Evolutionary conservation across 305 asterid species (phyloP), one percentile per base, ranked within the genome.

Genomic region (Solanum hybrid): DNA sequence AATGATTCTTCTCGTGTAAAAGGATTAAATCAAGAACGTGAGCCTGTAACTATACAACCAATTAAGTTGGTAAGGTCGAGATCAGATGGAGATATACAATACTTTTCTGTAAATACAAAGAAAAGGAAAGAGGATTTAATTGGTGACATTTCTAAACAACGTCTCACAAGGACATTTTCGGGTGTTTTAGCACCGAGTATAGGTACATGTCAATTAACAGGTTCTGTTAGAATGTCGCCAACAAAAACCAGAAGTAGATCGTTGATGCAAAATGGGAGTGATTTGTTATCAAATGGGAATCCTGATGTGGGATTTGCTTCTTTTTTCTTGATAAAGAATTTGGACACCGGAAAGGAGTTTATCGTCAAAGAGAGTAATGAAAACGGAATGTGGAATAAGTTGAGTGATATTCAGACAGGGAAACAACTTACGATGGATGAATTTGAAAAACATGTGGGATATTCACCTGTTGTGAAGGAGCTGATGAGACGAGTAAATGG

Each of bases 291-390:
- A 72, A 92, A 93, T 9, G 93, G 89, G 2, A 92, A 2, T 32
- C 35, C 87, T 4, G 90, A 88, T 31, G 87, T 77, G 60, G 85
- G 91, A 8, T 45, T 94, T 7, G 95, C 93, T 72, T 92, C 99
- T 1, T 93, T 95, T 85, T 96, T 96, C 94, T 91, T 98, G 94
- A 98, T 98, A 86, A 98, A 95, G 93, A 96, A 96, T 91, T 88
- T 98, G 94, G 99, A 98, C 93, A 95, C 97, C 0, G 99, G 98
- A 9, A 96, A 95, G 88, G 99, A 96, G 93, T 98, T 96, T 37
- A 89, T 94, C 9, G 99, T 98, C 4, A 98, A 96, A 88, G 98
- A 98, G 91, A 93, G 86, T 88, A 95, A 96, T 19, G 98, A 95
- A 38, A 90, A 95, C 32, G 99, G 99, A 10, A 91, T 92, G 95